phyloP scores from a whole-genome alignment of 2,329 filamentous ascomycete species.

The Fusarium sp. region DNA sequence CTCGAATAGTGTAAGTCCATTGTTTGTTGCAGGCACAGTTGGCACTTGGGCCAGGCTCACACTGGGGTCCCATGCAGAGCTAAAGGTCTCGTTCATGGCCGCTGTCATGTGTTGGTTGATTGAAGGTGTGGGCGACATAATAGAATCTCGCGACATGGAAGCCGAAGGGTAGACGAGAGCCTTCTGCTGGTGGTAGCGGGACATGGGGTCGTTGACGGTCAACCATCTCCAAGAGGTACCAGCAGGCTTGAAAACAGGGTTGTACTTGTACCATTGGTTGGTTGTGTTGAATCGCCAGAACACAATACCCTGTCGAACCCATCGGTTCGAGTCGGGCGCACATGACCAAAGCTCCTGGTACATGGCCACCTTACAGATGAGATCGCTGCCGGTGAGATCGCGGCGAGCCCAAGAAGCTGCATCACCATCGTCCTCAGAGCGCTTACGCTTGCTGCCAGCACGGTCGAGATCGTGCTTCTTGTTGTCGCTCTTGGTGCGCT shows the following conservation, averaged over 20 bases:
- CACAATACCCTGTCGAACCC: constrained; percentile 69
- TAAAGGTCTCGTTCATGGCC: constrained; percentile 68
- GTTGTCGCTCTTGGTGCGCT: constrained; percentile 50
- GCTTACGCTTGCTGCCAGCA: constrained; percentile 54
- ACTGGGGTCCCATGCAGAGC: constrained; percentile 58
- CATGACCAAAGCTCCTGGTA: constrained; percentile 73
- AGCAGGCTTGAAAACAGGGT: constrained; percentile 61
- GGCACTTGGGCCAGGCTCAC: constrained; percentile 50
- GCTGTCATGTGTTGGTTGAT: constrained; percentile 64
- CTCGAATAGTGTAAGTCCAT: constrained; percentile 58
- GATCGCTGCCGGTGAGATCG: constrained; percentile 62
- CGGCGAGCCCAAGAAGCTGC: constrained; percentile 54
- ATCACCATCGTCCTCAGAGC: constrained; percentile 55
- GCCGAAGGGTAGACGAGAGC: constrained; percentile 53
- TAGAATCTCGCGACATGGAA: constrained; percentile 53
- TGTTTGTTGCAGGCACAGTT: constrained; percentile 50
- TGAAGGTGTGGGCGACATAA: constrained; percentile 65
- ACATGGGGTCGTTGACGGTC: constrained; percentile 68
- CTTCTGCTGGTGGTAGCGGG: constrained; percentile 66
- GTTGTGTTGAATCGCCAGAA: constrained; percentile 71
- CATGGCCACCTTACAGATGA: constrained; percentile 72
- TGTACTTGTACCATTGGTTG: constrained; percentile 63
- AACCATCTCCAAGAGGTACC: constrained; percentile 72
- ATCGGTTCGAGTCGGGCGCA: constrained; percentile 59
- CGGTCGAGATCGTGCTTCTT: constrained; percentile 52